phyloP scores from a whole-genome alignment of 371 early-diverging fungal species.

The Fennellomyces sp. region DNA sequence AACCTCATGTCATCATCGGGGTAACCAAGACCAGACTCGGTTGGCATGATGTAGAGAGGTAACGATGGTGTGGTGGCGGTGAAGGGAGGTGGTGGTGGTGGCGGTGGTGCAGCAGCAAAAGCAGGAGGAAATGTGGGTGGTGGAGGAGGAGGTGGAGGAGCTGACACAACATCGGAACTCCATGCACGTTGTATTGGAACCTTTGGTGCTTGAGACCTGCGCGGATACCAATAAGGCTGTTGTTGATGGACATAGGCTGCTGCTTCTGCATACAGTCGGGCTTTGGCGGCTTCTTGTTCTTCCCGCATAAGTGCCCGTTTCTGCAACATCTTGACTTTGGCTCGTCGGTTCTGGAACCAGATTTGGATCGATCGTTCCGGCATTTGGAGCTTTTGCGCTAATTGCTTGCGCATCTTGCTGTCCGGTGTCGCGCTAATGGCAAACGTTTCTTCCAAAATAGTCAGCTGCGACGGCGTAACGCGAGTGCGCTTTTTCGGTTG shows the following conservation, averaged over 20 bases:
- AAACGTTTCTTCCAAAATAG: slow-evolving; percentile 77
- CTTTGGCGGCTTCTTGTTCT: slow-evolving; percentile 52
- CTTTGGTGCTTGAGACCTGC: slow-evolving; percentile 13
- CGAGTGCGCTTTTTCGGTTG: slow-evolving; percentile 67
- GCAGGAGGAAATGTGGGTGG: slow-evolving; percentile 11
- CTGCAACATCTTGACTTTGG: slow-evolving; percentile 84
- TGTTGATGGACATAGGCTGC: slow-evolving; percentile 19
- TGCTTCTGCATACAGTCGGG: slow-evolving; percentile 37
- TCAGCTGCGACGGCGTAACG: slow-evolving; percentile 74
- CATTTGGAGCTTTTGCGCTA: slow-evolving; percentile 89
- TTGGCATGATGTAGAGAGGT: not conserved
- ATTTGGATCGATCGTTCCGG: slow-evolving; percentile 94
- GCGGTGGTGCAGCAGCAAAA: not conserved
- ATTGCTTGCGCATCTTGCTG: slow-evolving; percentile 81
- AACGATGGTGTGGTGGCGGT: not conserved
- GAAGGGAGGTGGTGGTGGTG: not conserved
- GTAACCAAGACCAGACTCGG: not conserved
- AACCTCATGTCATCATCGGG: slow-evolving; percentile 2
- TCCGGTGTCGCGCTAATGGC: slow-evolving; percentile 71
- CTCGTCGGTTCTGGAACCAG: slow-evolving; percentile 99
- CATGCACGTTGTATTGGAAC: slow-evolving; percentile 44
- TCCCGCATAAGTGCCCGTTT: slow-evolving; percentile 55
- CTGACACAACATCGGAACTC: slow-evolving; percentile 38
- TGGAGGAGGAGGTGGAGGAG: slow-evolving; percentile 21
- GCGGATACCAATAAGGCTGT: slow-evolving; percentile 14